Evolutionary conservation across 1,139 yeast genomes (phyloP).

Genomic region (Candida glucosophila): DNA sequence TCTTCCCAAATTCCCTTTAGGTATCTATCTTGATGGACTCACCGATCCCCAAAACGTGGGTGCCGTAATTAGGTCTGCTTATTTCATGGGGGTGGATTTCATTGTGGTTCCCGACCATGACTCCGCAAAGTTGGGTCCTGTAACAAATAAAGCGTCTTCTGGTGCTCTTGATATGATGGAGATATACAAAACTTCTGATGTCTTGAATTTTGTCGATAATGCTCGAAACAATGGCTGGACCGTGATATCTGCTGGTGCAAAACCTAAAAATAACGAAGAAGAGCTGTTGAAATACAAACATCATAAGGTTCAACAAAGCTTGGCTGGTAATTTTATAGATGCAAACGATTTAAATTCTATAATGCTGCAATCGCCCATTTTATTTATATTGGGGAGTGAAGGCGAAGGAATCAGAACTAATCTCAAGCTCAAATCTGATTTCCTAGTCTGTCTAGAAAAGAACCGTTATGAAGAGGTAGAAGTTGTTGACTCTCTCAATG

Average conservation of each 20-base stretch:
- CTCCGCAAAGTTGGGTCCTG: constrained; percentile 69
- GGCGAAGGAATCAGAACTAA: constrained; percentile 73
- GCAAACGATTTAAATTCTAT: constrained; percentile 35
- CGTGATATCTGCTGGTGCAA: constrained; percentile 55
- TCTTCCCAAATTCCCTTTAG: constrained; percentile 46
- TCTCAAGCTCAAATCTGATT: constrained; percentile 55
- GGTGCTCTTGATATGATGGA: constrained; percentile 81
- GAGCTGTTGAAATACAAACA: constrained; percentile 14
- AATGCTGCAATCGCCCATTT: constrained; percentile 44
- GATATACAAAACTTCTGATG: constrained; percentile 48
- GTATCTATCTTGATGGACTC: constrained; percentile 70
- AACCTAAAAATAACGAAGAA: constrained; percentile 13
- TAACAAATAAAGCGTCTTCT: constrained; percentile 71
- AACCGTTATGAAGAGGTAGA: constrained; percentile 23
- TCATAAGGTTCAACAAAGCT: constrained; percentile 11
- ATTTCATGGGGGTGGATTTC: constrained; percentile 79
- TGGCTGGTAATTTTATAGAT: constrained; percentile 25
- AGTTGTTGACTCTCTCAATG: constrained; percentile 75
- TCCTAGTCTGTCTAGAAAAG: constrained; percentile 39
- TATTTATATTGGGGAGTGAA: constrained; percentile 78
- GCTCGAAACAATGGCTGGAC: constrained; percentile 60
- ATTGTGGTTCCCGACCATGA: constrained; percentile 62
- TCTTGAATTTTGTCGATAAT: constrained; percentile 53
- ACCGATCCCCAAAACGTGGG: constrained; percentile 91
- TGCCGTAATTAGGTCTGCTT: constrained; percentile 75